phyloP scores from a whole-genome alignment of 2,329 filamentous ascomycete species.

The Penicillium sp. region DNA sequence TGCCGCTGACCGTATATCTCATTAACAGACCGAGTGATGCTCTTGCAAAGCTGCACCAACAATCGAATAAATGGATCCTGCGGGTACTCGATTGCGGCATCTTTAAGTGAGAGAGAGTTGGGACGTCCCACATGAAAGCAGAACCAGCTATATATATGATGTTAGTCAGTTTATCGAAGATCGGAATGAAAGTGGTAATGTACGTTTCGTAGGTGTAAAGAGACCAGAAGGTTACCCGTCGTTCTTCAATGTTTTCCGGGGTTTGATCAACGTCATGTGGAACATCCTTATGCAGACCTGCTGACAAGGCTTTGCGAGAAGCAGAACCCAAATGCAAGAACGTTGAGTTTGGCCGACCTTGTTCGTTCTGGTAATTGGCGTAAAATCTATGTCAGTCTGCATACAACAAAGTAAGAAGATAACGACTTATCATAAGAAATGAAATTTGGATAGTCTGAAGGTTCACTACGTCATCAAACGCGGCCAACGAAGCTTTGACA shows the following conservation, averaged over 20 bases:
- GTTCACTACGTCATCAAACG: conserved; percentile 47
- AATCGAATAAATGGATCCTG: conserved; percentile 42
- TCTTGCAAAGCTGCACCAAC: conserved; percentile 38
- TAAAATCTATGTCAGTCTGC: conserved; percentile 20
- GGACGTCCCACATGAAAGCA: conserved; percentile 47
- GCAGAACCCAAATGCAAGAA: conserved; percentile 45
- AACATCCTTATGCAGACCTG: conserved; percentile 46
- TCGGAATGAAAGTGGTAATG: conserved; percentile 9
- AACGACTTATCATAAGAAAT: conserved; percentile 46
- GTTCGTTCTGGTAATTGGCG: conserved; percentile 47
- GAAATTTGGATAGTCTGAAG: conserved; percentile 46
- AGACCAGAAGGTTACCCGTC: conserved; percentile 42
- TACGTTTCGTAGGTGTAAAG: conserved; percentile 48
- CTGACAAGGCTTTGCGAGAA: conserved; percentile 44
- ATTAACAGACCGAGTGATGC: conserved; percentile 42
- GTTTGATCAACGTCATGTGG: conserved; percentile 31
- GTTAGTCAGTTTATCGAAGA: neutral
- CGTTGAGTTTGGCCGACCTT: conserved; percentile 44
- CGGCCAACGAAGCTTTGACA: conserved; percentile 39
- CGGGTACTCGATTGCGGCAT: conserved; percentile 38
- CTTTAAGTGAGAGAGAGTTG: conserved; percentile 39
- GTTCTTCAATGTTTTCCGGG: conserved; percentile 36
- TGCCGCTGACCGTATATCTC: conserved; percentile 45
- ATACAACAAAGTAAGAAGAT: neutral
- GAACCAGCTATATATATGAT: conserved; percentile 36